Base-by-base conservation (phyloP, 345 rosid genomes). In the Eucalyptus caleyi region DNA sequence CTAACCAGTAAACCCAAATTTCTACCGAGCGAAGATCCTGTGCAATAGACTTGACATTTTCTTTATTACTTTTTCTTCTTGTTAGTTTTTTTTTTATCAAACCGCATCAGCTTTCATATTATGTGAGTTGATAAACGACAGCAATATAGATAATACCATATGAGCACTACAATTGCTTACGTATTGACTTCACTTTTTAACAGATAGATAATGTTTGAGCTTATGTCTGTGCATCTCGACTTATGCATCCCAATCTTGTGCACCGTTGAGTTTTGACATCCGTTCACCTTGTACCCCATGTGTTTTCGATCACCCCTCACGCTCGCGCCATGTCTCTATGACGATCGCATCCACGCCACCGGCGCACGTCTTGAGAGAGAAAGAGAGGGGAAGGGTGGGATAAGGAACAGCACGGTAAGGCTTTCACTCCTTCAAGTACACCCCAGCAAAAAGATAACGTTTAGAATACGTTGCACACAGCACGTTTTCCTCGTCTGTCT, bases 161-260 rank as follows among this genome's bases (percentile, higher is more conserved):
- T 2, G 26, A 72, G 44, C 18, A 30, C 18, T 2, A 10, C 1
- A 6, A 21, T 21, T 37, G 3, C 3, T 9, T 72, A 18, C 0
- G 44, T 19, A 18, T 1, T 2, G 37, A 2, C 14, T 18, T 72
- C 21, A 34, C 1, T 34, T 23, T 34, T 9, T 18, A 3, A 9
- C 11, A 2, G 11, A 9, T 5, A 3, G 26, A 1, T 72, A 10
- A 2, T 1, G 82, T 3, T 19, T 2, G 1, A 21, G 13, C 7
- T 6, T 19, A 14, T 8, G 19, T 6, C 40, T 0, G 2, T 2
- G 14, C 26, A 19, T 1, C 82, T 3, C 45, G 1, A 69, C 19
- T 34, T 34, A 10, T 9, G 44, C 44, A 69, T 2, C 44, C 10
- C 8, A 10, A 37, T 72, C 82, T 37, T 19, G 45, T 37, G 45